phyloP scores from a whole-genome alignment of 2,329 filamentous ascomycete genomes.

The Fusarium equiseti region DNA sequence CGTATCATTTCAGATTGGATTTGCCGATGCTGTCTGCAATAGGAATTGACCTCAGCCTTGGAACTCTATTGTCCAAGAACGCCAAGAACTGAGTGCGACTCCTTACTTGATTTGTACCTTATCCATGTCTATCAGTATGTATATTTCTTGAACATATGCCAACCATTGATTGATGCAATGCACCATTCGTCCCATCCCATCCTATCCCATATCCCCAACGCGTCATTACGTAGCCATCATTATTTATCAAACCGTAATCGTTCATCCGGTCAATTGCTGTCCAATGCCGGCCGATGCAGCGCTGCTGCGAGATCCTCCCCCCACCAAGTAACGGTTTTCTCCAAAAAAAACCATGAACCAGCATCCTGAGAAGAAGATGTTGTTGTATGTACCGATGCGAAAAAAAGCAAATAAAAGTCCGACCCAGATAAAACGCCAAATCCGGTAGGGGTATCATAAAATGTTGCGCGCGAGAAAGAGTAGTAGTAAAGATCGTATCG shows the following conservation, averaged over 20 bases:
- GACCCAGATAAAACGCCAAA: slow-evolving; percentile 45
- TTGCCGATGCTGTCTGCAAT: not conserved
- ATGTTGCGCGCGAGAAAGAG: slow-evolving; percentile 30
- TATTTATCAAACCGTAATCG: slow-evolving; percentile 42
- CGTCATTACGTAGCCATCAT: slow-evolving; percentile 39
- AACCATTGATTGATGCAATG: slow-evolving; percentile 12
- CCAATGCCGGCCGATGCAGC: slow-evolving; percentile 18
- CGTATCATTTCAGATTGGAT: not conserved
- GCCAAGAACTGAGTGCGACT: slow-evolving; percentile 7
- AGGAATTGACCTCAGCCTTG: not conserved
- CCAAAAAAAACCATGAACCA: slow-evolving; percentile 9
- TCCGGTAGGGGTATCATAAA: slow-evolving; percentile 46
- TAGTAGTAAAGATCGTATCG: slow-evolving; percentile 12
- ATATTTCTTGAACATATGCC: slow-evolving; percentile 8
- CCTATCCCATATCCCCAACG: slow-evolving; percentile 17
- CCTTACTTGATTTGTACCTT: slow-evolving; percentile 11
- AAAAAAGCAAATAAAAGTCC: slow-evolving; percentile 32
- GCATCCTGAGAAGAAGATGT: slow-evolving; percentile 16
- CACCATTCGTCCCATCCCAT: not conserved
- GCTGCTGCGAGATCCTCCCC: slow-evolving; percentile 27
- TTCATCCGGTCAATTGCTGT: slow-evolving; percentile 26
- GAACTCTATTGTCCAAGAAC: not conserved
- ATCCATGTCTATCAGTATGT: slow-evolving; percentile 23
- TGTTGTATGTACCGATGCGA: slow-evolving; percentile 6
- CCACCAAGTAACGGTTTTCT: slow-evolving; percentile 21